A percentile compares a stretch with the other conserved stretches of the same genome.
These are phyloP conservation scores for Ceratocystis destructans DNA, from an alignment of 2,329 filamentous ascomycete species.

Conservation along the genomic window DNA sequence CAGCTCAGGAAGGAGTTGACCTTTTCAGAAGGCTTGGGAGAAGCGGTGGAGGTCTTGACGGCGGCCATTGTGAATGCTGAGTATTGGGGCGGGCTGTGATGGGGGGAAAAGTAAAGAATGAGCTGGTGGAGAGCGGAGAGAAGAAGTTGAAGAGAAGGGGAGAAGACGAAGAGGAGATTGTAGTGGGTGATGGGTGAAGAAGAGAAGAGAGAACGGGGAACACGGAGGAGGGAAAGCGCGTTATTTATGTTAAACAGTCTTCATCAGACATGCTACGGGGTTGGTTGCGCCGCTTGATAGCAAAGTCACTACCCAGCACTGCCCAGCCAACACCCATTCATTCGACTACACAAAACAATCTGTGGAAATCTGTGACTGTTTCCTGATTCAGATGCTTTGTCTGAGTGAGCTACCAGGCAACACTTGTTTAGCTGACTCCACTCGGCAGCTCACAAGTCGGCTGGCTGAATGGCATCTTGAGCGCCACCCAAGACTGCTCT, in stretches of 20 bases:
- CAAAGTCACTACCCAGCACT: neutral
- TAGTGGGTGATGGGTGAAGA: conserved; percentile 11
- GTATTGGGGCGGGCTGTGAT: neutral
- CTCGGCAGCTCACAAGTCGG: no score
- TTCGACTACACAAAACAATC: neutral
- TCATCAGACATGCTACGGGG: neutral
- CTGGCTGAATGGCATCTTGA: no score
- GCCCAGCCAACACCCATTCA: no score
- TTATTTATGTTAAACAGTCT: neutral
- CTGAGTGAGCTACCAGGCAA: neutral
- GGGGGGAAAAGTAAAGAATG: neutral
- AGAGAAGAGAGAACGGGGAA: neutral
- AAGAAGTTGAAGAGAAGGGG: neutral
- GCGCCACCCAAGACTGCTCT: no score
- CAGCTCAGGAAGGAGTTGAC: neutral
- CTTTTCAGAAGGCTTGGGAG: conserved; percentile 2
- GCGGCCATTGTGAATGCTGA: conserved; percentile 17
- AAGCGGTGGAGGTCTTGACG: conserved; percentile 7
- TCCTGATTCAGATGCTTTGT: neutral
- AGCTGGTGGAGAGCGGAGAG: neutral
- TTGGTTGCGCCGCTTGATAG: neutral
- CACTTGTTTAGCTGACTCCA: neutral
- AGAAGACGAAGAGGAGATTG: neutral
- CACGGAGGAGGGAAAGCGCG: neutral
- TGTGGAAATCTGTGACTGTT: neutral